Base-by-base conservation (phyloP, 2,329 filamentous ascomycete species). In the Microdochium bolleyi region DNA sequence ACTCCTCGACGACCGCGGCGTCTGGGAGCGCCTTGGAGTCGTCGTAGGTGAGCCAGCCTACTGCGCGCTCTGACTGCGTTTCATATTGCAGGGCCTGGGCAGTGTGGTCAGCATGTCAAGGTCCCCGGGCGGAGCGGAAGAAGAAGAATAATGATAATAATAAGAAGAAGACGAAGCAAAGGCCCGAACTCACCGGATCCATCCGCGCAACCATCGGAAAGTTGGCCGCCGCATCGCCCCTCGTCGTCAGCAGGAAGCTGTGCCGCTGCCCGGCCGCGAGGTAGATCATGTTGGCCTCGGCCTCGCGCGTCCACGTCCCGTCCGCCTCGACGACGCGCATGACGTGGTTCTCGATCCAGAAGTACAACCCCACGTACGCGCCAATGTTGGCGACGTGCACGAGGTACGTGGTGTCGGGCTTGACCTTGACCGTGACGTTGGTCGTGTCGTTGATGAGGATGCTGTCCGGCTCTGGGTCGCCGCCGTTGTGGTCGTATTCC, bases 241-340 rank as follows among this genome's bases (percentile, higher is more conserved):
- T 70, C 38, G 69, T 72, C 2, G 72, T 75, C 27, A 85, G 54
- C 24, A 85, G 67, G 58, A 85, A 78, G 62, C 79, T 80, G 61
- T 74, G 81, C 49, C 87, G 79, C 66, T 91, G 88, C 0, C 84
- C 87, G 11, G 83, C 78, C 13, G 81, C 72, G 9, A 91, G 61
- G 58, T 89, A 89, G 13, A 90, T 74, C 73, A 79, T 79, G 24
- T 79, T 73, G 0, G 84, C 67, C 52, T 73, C 70, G 3, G 64
- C 57, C 13, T 68, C 66, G 27, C 75, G 68, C 3, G 66, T 70
- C 51, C 72, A 75, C 13, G 75, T 65, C 1, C 73, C 74, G 54
- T 76, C 73, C 3, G 76, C 65, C 55, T 76, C 73, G 21, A 76
- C 69, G 52, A 75, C 70, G 19, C 60, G 64, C 60, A 76, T 70